phyloP scores from a whole-genome alignment of 768 basidiomycete species.

The Lentinula guzmanii region DNA sequence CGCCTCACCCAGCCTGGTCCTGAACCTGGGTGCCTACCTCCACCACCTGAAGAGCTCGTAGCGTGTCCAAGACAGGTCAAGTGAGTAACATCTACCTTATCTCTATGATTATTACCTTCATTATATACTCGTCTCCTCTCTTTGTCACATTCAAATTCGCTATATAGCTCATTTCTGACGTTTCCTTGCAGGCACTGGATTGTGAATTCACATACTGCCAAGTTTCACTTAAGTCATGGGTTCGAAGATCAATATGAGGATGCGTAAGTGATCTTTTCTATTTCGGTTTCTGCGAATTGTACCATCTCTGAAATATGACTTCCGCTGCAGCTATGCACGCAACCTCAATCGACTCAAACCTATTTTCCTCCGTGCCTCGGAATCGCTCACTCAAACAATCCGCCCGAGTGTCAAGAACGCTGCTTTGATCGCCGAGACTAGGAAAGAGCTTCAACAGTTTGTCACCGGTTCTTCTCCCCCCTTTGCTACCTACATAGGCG shows the following conservation, averaged over 20 bases:
- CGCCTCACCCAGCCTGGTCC: constrained; percentile 50
- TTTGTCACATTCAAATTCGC: constrained; percentile 1
- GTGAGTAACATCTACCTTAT: constrained; percentile 26
- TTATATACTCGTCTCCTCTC: background rate
- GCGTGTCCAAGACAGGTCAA: constrained; percentile 68
- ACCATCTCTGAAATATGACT: background rate
- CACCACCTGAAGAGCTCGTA: constrained; percentile 62
- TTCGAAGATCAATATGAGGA: constrained; percentile 58
- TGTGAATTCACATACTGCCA: constrained; percentile 58
- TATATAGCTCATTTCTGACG: background rate
- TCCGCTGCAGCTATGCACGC: constrained; percentile 39
- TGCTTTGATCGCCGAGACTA: constrained; percentile 42
- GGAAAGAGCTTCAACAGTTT: constrained; percentile 34
- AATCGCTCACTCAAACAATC: constrained; percentile 48
- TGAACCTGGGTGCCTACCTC: constrained; percentile 55
- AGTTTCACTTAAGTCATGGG: constrained; percentile 53
- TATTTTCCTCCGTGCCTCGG: constrained; percentile 39
- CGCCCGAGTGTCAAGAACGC: constrained; percentile 41
- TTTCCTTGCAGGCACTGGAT: constrained; percentile 57
- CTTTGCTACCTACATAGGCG: constrained; percentile 35
- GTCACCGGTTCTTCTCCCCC: background rate
- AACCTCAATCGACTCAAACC: constrained; percentile 50
- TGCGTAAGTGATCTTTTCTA: constrained; percentile 36
- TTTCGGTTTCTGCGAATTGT: background rate
- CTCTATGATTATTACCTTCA: background rate